Percentiles rank a stretch among this genome's conserved stretches.
phyloP scores from a whole-genome alignment of 1,284 basidiomycete species.

The Mycena sp. region DNA sequence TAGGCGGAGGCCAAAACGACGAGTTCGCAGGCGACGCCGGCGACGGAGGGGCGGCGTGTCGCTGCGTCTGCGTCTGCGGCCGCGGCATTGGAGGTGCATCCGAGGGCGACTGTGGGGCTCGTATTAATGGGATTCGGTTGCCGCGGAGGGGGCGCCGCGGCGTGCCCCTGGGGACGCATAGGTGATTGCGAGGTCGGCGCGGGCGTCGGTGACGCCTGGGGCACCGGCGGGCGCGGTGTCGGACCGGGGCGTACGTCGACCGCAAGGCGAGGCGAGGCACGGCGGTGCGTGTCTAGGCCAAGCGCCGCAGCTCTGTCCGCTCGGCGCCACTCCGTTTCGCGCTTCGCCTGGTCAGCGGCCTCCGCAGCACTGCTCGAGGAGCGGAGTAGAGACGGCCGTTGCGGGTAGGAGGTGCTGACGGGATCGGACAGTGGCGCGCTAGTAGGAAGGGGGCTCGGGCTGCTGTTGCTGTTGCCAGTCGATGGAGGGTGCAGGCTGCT shows the following conservation, averaged over 20 bases:
- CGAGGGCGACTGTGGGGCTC: no score
- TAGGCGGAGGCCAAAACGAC: background rate
- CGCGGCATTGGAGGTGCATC: background rate
- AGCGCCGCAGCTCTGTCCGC: no score
- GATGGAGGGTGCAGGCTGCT: slow-evolving; percentile 10
- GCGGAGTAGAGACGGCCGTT: slow-evolving; percentile 6
- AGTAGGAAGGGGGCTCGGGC: slow-evolving; percentile 11
- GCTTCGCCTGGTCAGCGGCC: background rate
- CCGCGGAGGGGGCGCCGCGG: no score
- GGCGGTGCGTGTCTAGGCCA: no score
- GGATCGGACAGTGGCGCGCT: slow-evolving; percentile 10
- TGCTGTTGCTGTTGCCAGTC: slow-evolving; percentile 11
- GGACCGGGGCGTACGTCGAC: no score
- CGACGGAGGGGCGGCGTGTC: no score
- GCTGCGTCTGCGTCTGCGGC: background rate
- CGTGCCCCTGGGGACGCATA: no score
- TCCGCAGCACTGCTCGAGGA: background rate
- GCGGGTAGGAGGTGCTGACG: background rate
- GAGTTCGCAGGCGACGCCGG: background rate
- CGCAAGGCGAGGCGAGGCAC: no score
- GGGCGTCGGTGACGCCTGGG: no score
- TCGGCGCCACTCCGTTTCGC: slow-evolving; percentile 18
- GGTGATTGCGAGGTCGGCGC: no score
- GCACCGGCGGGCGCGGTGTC: no score
- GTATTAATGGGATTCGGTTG: no score